Evolutionary conservation across 805 yeast genomes (phyloP).

Genomic region (Phaffomyces opuntiae): DNA sequence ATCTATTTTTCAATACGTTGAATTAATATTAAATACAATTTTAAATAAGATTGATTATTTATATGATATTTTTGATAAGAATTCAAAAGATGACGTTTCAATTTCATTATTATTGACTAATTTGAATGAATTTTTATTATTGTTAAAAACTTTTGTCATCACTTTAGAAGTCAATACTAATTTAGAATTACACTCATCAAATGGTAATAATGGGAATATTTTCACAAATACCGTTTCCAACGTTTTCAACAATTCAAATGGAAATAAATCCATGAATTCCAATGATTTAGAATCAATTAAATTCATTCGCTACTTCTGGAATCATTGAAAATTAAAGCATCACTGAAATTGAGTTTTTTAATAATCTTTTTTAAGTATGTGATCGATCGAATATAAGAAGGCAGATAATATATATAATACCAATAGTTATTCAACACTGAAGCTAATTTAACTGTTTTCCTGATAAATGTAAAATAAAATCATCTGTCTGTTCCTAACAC

Average conservation of each 20-base stretch:
- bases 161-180: slow-evolving; percentile 42
- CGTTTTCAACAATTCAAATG: slow-evolving; percentile 56
- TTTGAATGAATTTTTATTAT: slow-evolving; percentile 55
- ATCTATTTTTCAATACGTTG: slow-evolving; percentile 18
- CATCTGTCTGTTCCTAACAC: too few species aligned
- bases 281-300: neutral
- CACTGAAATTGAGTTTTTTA: too few species aligned
- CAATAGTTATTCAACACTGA: too few species aligned
- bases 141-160: slow-evolving; percentile 28
- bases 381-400: too few species aligned
- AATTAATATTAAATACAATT: slow-evolving; percentile 16
- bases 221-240: slow-evolving; percentile 63
- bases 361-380: too few species aligned
- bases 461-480: too few species aligned
- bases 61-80: slow-evolving; percentile 10
- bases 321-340: too few species aligned
- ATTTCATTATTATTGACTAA: slow-evolving; percentile 45
- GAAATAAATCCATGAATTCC: neutral
- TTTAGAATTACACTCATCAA: slow-evolving; percentile 2
- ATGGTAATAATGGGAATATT: slow-evolving; percentile 37
- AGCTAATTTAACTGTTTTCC: too few species aligned
- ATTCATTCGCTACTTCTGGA: too few species aligned
- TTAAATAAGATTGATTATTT: slow-evolving; percentile 17
- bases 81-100: slow-evolving; percentile 34
- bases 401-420: too few species aligned